Conservation (phyloP, 1,284 basidiomycete genomes). For the Rhodotorula sp. region DNA sequence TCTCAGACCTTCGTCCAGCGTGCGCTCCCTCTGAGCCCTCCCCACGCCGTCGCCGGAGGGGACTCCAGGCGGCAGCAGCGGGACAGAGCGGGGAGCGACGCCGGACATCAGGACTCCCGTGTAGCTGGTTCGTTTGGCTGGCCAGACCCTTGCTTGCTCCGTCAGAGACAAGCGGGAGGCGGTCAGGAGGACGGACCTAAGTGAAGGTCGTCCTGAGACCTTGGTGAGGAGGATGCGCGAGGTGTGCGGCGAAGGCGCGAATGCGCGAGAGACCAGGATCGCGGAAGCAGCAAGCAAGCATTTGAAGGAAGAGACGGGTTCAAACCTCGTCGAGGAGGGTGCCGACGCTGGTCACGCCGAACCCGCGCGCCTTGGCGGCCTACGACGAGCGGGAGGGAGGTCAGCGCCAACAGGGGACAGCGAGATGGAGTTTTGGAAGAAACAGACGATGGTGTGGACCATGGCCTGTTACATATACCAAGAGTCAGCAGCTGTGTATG, state of each 20-base stretch:
- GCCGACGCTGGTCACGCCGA: conserved; percentile 48
- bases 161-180: conserved; percentile 5
- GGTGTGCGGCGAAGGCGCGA: background rate
- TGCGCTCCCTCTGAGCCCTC: background rate
- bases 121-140: background rate
- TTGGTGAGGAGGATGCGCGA: background rate
- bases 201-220: conserved; percentile 2
- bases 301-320: background rate
- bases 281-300: background rate
- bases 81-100: background rate
- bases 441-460: conserved; percentile 48
- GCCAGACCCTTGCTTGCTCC: conserved; percentile 8
- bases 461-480: too few relatives aligned
- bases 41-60: background rate
- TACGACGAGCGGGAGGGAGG: background rate
- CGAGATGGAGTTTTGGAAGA: too few relatives aligned
- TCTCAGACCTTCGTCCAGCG: background rate
- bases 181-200: conserved; percentile 8
- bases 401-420: background rate
- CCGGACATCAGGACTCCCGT: conserved; percentile 1
- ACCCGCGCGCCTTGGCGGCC: conserved; percentile 52
- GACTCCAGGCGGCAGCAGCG: background rate
- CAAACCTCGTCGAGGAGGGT: conserved; percentile 21
- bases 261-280: too few relatives aligned
- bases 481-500: too few relatives aligned